Base-by-base conservation (phyloP, 2,329 filamentous ascomycete genomes). In the Xylaria hypoxylon region DNA sequence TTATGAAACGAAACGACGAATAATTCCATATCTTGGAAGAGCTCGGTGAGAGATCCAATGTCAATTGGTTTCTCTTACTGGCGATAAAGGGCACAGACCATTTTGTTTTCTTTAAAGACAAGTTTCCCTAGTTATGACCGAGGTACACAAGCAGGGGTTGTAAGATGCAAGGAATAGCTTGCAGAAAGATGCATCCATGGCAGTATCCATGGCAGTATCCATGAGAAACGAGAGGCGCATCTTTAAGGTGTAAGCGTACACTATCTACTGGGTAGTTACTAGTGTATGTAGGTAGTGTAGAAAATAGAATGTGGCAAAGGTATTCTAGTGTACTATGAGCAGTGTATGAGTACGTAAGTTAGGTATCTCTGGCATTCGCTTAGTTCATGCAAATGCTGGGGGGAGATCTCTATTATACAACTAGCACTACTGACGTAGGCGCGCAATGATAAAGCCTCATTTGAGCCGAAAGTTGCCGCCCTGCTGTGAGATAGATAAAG, bases 281-380 rank as follows among this genome's bases (percentile, higher is more conserved):
- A 38, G n/a, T n/a, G n/a, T 5, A 13, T 11, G 28, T 24, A 38
- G 15, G 17, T 35, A n/a, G 13, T 17, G 51, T 26, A 53, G 51
- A 53, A 38, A 53, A 56, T 56, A 31, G 52, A 56, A 42, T 31
- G 53, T 44, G 53, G 53, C 53, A n/a, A 57, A 45, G n/a, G 52
- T 22, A 44, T 53, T 38, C 50, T 40, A 38, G n/a, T n/a, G n/a
- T 3, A 7, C 19, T 31, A 19, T 13, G 47, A 50, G 8, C 24
- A n/a, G n/a, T n/a, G n/a, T n/a, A n/a, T n/a, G n/a, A n/a, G n/a
- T n/a, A n/a, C n/a, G n/a, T n/a, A n/a, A n/a, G 26, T 31, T 50
- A 53, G 31, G 17, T 53, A 19, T 15, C n/a, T 24, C 42, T 38
- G 17, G 24, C 45, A 59, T 26, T 51, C 45, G 45, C 33, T 59